phyloP scores from a whole-genome alignment of 2,329 filamentous ascomycete genomes.

The Clonostachys byssicola region DNA sequence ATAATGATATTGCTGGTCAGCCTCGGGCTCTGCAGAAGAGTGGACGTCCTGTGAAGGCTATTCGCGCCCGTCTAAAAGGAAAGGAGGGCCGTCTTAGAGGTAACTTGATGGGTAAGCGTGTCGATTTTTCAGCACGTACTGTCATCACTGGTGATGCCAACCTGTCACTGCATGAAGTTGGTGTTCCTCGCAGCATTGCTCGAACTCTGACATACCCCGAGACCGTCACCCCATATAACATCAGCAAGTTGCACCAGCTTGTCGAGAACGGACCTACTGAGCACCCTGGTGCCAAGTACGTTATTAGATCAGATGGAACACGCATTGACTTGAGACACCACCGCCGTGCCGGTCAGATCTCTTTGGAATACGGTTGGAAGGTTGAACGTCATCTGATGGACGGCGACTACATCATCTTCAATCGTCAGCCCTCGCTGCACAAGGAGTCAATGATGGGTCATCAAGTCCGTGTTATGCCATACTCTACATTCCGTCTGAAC shows the following conservation, averaged over 20 bases:
- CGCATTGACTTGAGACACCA: constrained; percentile 94
- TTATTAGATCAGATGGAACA: constrained; percentile 89
- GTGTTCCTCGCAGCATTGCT: constrained; percentile 91
- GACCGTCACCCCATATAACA: constrained; percentile 97
- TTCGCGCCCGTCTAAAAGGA: constrained; percentile 94
- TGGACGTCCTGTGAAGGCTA: constrained; percentile 92
- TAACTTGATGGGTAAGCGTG: constrained; percentile 99
- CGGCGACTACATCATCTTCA: constrained; percentile 98
- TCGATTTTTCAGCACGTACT: constrained; percentile 98
- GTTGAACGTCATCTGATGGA: constrained; percentile 96
- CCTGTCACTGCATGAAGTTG: constrained; percentile 92
- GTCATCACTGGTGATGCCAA: constrained; percentile 99
- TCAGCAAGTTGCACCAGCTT: constrained; percentile 81
- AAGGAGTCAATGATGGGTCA: constrained; percentile 99
- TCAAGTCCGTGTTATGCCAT: constrained; percentile 95
- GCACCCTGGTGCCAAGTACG: constrained; percentile 94
- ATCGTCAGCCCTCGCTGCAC: constrained; percentile 97
- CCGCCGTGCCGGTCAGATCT: constrained; percentile 80
- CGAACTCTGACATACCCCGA: constrained; percentile 93
- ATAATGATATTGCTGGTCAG: constrained; percentile 96
- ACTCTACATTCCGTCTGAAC: constrained; percentile 97
- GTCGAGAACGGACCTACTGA: constrained; percentile 93
- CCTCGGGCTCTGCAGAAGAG: constrained; percentile 96
- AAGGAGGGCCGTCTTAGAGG: constrained; percentile 97
- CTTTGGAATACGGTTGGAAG: constrained; percentile 94